A percentile compares a stretch with the other conserved stretches of the same genome.
phyloP scores from a whole-genome alignment of 495 filamentous ascomycete genomes.

The Xylaria telfairii region DNA sequence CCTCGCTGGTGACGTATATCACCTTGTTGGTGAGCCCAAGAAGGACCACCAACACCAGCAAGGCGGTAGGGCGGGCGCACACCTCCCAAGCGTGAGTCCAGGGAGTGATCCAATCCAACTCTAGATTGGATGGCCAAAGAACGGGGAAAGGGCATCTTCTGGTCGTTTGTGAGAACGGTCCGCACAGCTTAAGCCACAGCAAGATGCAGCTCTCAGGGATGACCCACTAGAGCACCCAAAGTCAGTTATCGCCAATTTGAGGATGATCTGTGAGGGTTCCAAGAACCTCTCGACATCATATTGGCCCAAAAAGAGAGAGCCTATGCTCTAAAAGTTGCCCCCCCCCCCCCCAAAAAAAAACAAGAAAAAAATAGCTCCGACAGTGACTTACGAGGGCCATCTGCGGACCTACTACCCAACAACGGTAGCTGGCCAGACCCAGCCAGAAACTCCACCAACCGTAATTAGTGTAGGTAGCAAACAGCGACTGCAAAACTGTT shows the following conservation, averaged over 20 bases:
- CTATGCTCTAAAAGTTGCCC: no score
- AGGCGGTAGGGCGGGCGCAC: background rate
- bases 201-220: background rate
- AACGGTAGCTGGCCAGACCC: background rate
- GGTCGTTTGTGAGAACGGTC: background rate
- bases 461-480: background rate
- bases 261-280: background rate
- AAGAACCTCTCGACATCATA: no score
- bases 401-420: background rate
- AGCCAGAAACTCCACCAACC: conserved; percentile 7
- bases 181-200: background rate
- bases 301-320: no score
- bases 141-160: background rate
- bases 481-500: background rate
- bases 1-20: background rate
- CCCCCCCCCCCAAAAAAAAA: no score
- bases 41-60: background rate
- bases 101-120: conserved; percentile 11
- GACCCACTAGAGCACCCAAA: background rate
- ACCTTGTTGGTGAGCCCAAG: background rate
- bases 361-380: background rate
- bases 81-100: background rate
- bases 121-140: background rate
- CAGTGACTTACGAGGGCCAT: background rate
- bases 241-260: background rate